Conservation (phyloP, 2,329 filamentous ascomycete species). For the Arthrobotrys musiformis region DNA sequence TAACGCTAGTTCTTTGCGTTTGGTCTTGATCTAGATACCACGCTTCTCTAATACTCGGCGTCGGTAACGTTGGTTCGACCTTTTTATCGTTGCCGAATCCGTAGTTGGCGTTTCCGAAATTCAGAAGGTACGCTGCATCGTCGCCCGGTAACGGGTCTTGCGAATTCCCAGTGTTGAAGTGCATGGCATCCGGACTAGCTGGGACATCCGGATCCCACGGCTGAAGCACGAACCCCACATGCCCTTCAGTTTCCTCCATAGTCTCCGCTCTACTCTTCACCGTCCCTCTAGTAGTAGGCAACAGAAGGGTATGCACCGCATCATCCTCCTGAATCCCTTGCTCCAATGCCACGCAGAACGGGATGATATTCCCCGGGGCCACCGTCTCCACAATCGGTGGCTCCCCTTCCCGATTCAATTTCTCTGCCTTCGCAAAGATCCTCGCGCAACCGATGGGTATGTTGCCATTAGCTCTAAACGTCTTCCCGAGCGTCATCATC, state of each 20-base stretch:
- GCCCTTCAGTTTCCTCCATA: slow-evolving; percentile 27
- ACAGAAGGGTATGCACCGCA: slow-evolving; percentile 33
- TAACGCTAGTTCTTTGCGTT: slow-evolving; percentile 45
- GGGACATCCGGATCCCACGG: slow-evolving; percentile 44
- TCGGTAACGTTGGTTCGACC: slow-evolving; percentile 26
- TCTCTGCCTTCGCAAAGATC: slow-evolving; percentile 30
- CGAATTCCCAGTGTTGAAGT: not conserved
- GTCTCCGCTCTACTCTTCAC: slow-evolving; percentile 21
- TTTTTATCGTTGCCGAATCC: slow-evolving; percentile 24
- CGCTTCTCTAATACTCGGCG: slow-evolving; percentile 42
- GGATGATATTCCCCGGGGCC: slow-evolving; percentile 45
- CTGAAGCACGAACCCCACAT: slow-evolving; percentile 12
- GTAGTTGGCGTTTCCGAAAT: slow-evolving; percentile 38
- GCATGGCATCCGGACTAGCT: slow-evolving; percentile 11
- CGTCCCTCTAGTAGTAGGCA: not conserved
- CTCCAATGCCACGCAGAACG: slow-evolving; percentile 48
- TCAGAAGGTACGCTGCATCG: slow-evolving; percentile 40
- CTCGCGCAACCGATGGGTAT: slow-evolving; percentile 45
- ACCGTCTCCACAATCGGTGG: slow-evolving; percentile 39
- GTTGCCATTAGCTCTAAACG: slow-evolving; percentile 51
- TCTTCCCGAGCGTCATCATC: slow-evolving; percentile 51
- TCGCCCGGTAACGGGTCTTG: slow-evolving; percentile 41
- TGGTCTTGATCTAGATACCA: slow-evolving; percentile 55
- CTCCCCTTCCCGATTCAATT: not conserved
- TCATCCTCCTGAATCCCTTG: slow-evolving; percentile 47